Evolutionary conservation across 1,284 basidiomycete species (phyloP).

Genomic region (Ceratobasidium sp.): DNA sequence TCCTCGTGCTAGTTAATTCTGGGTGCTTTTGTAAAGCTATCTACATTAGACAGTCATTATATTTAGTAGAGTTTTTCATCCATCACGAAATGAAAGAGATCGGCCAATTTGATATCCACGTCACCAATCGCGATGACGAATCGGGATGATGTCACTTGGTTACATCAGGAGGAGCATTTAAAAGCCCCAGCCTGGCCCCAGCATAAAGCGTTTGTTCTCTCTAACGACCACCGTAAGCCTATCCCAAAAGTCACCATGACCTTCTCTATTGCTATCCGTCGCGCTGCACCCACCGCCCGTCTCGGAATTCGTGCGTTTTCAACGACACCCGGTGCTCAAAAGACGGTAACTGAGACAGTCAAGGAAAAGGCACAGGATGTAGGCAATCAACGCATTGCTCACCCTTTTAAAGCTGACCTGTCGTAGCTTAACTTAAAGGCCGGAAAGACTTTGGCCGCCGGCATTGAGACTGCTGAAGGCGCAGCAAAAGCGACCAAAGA

Average conservation of each 20-base stretch:
- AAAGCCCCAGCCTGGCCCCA: conserved; percentile 11
- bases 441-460: conserved; percentile 46
- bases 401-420: neutral
- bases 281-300: conserved; percentile 16
- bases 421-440: conserved; percentile 43
- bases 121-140: conserved; percentile 8
- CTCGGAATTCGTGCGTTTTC: conserved; percentile 39
- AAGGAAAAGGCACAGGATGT: conserved; percentile 43
- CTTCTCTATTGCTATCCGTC: neutral
- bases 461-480: conserved; percentile 38
- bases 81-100: conserved; percentile 17
- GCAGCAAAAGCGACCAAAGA: conserved; percentile 44
- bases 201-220: neutral
- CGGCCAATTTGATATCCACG: neutral
- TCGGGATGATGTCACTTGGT: neutral
- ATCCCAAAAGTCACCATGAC: conserved; percentile 1
- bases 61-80: neutral
- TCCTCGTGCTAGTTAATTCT: conserved; percentile 60
- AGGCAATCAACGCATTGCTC: neutral
- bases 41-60: conserved; percentile 33
- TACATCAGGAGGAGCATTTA: neutral
- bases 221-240: neutral
- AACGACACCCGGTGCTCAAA: conserved; percentile 18
- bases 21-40: conserved; percentile 17
- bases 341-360: conserved; percentile 35